Base-by-base conservation (phyloP, 2,329 filamentous ascomycete genomes). In the Diaporthe citri region DNA sequence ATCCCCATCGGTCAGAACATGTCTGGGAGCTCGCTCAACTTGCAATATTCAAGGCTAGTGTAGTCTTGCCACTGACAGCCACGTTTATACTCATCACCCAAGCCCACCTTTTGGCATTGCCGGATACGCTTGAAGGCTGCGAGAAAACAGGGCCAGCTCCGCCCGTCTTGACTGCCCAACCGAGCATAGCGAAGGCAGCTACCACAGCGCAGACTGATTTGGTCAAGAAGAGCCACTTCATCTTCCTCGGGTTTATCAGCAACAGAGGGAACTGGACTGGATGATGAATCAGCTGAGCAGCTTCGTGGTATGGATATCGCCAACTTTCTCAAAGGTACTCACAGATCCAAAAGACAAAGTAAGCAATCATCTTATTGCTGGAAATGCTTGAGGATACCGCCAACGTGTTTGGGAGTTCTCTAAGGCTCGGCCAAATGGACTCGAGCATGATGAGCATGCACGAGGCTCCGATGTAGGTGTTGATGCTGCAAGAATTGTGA, bases 11-110 rank as follows among this genome's bases (percentile, higher is more conserved):
- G 8, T 34, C 20, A 17, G n/a, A 28, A 2, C 28, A 48, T 2
- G 0, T 51, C n/a, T 9, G 0, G 20, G 43, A 25, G 62, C 8
- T 25, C 13, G 8, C 36, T 46, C 20, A 12, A n/a, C 72, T 46
- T 67, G 72, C 75, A 57, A 88, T 88, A 78, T 89, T 89, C 73
- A 88, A 85, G 1, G 87, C 86, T 74, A 87, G 82, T 34, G 85
- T 86, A 17, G 82, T 84, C 80, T 87, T 89, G 13, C 87, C 84
- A 25, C 87, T 87, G 31, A 87, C 88, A 43, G 88, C 86, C 20
- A 83, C 85, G 55, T 86, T 87, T 71, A 87, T 79, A 4, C 84
- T 84, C 3, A 85, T 84, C 28, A 87, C 77, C 22, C 82, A 83
- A 2, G 84, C 85, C 80, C 85, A 87, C 15, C 83, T 81, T 7